phyloP scores from a whole-genome alignment of 2,329 filamentous ascomycete species.

The Ophiocordyceps camponoti-rufipedis region DNA sequence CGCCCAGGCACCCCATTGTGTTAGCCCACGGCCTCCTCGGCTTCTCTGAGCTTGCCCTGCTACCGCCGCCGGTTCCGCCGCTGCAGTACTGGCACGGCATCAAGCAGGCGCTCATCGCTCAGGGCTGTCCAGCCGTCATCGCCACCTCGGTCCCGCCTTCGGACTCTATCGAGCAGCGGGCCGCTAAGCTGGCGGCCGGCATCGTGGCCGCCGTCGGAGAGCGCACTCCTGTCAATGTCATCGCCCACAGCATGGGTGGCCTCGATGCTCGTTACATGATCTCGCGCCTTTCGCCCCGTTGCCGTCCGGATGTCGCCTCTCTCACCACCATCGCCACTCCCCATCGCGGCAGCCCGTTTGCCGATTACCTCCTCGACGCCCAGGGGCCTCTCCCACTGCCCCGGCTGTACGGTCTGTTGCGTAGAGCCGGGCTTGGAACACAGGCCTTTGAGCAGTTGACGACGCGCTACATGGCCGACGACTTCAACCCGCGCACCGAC shows the following conservation, averaged over 20 bases:
- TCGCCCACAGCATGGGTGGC: slow-evolving; percentile 52
- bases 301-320: slow-evolving; percentile 19
- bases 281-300: slow-evolving; percentile 28
- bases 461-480: slow-evolving; percentile 33
- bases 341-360: slow-evolving; percentile 35
- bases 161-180: slow-evolving; percentile 40
- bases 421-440: slow-evolving; percentile 34
- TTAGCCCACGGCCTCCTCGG: slow-evolving; percentile 48
- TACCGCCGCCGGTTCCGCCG: slow-evolving; percentile 27
- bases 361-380: slow-evolving; percentile 30
- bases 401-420: slow-evolving; percentile 33
- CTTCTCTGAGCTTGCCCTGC: slow-evolving; percentile 38
- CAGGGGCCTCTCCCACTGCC: slow-evolving; percentile 26
- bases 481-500: slow-evolving; percentile 39
- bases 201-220: slow-evolving; percentile 21
- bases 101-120: slow-evolving; percentile 32
- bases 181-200: slow-evolving; percentile 33
- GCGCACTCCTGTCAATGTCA: slow-evolving; percentile 50
- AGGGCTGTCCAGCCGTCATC: slow-evolving; percentile 33
- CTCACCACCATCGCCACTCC: slow-evolving; percentile 38
- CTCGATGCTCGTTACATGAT: slow-evolving; percentile 50
- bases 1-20: slow-evolving; percentile 42
- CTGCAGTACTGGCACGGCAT: slow-evolving; percentile 51
- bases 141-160: slow-evolving; percentile 43
- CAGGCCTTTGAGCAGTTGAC: slow-evolving; percentile 44